Evolutionary conservation across 306 rosid genomes (phyloP).

Genomic region (Gynostemma pentaphyllum): DNA sequence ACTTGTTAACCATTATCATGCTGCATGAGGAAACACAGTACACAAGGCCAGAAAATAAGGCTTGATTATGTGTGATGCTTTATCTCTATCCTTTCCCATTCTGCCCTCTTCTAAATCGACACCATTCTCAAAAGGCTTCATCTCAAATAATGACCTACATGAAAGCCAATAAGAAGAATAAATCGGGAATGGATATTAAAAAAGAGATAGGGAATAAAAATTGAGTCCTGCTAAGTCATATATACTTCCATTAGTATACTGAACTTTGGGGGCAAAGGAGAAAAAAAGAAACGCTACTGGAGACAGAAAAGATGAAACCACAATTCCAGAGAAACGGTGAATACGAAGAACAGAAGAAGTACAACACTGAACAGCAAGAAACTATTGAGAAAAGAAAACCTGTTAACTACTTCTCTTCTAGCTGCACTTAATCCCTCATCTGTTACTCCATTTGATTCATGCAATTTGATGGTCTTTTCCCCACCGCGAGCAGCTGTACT

Average conservation of each 20-base stretch:
- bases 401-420: not conserved
- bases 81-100: constrained; percentile 46
- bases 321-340: not conserved
- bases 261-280: too few relatives aligned
- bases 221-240: not conserved
- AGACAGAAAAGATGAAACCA: not conserved
- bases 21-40: constrained; percentile 88
- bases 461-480: not conserved
- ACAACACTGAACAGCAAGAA: not conserved
- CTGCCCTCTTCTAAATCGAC: constrained; percentile 64
- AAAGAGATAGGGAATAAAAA: too few relatives aligned
- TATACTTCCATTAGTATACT: not conserved
- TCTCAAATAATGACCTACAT: constrained; percentile 23
- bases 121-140: constrained; percentile 47
- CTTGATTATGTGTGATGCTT: constrained; percentile 46
- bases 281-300: not conserved
- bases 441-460: not conserved
- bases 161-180: not conserved
- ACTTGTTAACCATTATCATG: constrained; percentile 85
- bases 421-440: not conserved
- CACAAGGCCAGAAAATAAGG: constrained; percentile 78
- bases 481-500: not conserved
- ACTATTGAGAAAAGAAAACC: not conserved
- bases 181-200: too few relatives aligned
- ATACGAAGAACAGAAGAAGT: constrained; percentile 1